Evolutionary conservation across 2,329 filamentous ascomycete species (phyloP).

Genomic region (Phaeoacremonium minimum): DNA sequence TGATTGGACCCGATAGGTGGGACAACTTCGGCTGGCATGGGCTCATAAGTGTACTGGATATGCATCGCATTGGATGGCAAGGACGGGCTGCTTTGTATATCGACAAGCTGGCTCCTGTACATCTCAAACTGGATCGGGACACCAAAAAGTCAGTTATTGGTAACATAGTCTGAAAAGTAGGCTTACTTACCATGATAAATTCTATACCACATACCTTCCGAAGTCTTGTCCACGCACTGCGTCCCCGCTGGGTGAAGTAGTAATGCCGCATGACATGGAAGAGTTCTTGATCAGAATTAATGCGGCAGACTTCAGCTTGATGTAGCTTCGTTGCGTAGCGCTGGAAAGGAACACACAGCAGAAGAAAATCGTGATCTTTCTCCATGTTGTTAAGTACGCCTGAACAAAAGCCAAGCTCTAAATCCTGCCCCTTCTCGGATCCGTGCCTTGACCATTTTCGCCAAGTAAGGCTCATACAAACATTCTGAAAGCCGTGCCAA

Average conservation of each 20-base stretch:
- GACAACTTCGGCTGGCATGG: conserved; percentile 14
- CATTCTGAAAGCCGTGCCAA: neutral
- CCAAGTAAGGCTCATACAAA: neutral
- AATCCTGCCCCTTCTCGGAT: neutral
- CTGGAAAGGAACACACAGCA: conserved; percentile 12
- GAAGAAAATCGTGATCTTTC: conserved; percentile 9
- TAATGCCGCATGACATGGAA: conserved; percentile 10
- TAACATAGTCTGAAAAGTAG: neutral
- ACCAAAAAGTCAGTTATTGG: neutral
- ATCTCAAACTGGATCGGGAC: conserved; percentile 1
- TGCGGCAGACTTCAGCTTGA: conserved; percentile 14
- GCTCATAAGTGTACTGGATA: conserved; percentile 17
- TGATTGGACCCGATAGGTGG: conserved; percentile 19
- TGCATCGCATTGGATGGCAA: conserved; percentile 3
- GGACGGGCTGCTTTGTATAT: conserved; percentile 1
- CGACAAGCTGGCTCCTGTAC: conserved; percentile 3
- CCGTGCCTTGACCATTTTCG: neutral
- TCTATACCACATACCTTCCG: conserved; percentile 1
- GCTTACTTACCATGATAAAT: conserved; percentile 4
- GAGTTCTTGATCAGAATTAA: conserved; percentile 14
- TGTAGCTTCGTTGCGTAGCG: conserved; percentile 8
- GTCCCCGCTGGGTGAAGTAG: conserved; percentile 8
- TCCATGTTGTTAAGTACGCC: neutral
- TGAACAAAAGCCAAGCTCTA: conserved; percentile 2
- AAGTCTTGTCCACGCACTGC: conserved; percentile 8